phyloP scores from a whole-genome alignment of 805 yeast species.

The Suhomyces sp. region DNA sequence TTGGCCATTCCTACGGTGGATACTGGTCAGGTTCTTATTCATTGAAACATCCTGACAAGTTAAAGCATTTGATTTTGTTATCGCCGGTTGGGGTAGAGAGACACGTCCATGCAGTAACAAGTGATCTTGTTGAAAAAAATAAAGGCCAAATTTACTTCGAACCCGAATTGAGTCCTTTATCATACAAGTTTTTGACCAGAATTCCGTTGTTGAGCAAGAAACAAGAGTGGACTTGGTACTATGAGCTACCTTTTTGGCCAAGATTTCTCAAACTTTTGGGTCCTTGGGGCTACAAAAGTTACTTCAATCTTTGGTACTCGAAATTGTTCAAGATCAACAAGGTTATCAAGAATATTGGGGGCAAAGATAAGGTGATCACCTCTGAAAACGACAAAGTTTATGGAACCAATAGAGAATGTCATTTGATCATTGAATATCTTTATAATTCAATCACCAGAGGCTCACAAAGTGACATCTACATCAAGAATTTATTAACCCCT shows the following conservation, averaged over 20 bases:
- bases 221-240: conserved; percentile 36
- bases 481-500: conserved; percentile 52
- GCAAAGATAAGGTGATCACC: conserved; percentile 20
- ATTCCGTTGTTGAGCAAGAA: conserved; percentile 37
- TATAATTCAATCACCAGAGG: conserved; percentile 41
- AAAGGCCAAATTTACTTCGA: conserved; percentile 11
- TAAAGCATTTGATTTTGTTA: conserved; percentile 55
- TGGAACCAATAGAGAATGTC: conserved; percentile 38
- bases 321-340: conserved; percentile 40
- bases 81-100: conserved; percentile 82
- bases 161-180: conserved; percentile 44
- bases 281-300: conserved; percentile 38
- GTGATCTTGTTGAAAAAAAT: conserved; percentile 21
- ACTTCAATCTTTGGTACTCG: conserved; percentile 40
- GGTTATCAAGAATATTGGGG: conserved; percentile 31
- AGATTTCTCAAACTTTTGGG: conserved; percentile 46
- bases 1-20: conserved; percentile 83
- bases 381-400: conserved; percentile 30
- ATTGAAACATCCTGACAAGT: conserved; percentile 51
- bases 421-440: conserved; percentile 37
- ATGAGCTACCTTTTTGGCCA: conserved; percentile 44
- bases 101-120: conserved; percentile 56
- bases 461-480: conserved; percentile 37
- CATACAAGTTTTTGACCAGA: conserved; percentile 46
- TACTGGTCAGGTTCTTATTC: conserved; percentile 66